Percentiles rank a stretch among this genome's conserved stretches.
These are phyloP conservation scores for Metschnikowia vanudenii DNA, from an alignment of 805 yeast species.

Conservation along the genomic window DNA sequence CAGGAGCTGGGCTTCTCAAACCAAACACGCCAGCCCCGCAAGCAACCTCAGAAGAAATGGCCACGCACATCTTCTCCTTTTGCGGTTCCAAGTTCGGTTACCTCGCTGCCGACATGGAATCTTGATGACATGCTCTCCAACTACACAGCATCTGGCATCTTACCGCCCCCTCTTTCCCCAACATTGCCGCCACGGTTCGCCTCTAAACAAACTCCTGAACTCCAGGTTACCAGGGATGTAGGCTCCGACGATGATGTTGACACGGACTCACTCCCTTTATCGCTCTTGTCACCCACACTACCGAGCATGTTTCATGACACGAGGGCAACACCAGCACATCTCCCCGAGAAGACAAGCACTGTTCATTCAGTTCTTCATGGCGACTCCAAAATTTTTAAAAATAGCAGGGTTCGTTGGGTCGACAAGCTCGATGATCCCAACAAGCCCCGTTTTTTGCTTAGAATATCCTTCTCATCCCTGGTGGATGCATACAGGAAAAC, in stretches of 20 bases:
- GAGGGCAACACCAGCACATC: conserved; percentile 8
- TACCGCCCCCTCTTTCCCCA: conserved; percentile 43
- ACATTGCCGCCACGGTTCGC: conserved; percentile 30
- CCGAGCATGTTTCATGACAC: conserved; percentile 27
- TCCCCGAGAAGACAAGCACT: conserved; percentile 19
- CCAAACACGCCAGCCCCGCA: conserved; percentile 13
- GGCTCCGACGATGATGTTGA: conserved; percentile 17
- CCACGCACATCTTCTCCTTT: conserved; percentile 16
- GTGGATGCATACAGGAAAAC: conserved; percentile 17
- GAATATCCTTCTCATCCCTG: conserved; percentile 24
- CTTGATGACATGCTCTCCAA: conserved; percentile 38
- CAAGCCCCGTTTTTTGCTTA: conserved; percentile 27
- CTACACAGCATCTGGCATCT: conserved; percentile 31
- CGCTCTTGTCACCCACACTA: conserved; percentile 35
- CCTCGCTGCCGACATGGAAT: conserved; percentile 29
- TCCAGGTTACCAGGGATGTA: background rate
- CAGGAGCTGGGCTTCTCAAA: conserved; percentile 14
- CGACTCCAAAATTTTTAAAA: background rate
- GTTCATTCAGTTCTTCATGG: conserved; percentile 9
- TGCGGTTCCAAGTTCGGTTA: conserved; percentile 6
- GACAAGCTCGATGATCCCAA: conserved; percentile 27
- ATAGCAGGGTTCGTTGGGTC: conserved; percentile 28
- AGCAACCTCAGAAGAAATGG: conserved; percentile 9
- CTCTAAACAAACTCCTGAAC: background rate
- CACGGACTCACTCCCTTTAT: conserved; percentile 30